Conservation (phyloP, 73 alveolate genomes). For the Diophrys appendiculata region DNA sequence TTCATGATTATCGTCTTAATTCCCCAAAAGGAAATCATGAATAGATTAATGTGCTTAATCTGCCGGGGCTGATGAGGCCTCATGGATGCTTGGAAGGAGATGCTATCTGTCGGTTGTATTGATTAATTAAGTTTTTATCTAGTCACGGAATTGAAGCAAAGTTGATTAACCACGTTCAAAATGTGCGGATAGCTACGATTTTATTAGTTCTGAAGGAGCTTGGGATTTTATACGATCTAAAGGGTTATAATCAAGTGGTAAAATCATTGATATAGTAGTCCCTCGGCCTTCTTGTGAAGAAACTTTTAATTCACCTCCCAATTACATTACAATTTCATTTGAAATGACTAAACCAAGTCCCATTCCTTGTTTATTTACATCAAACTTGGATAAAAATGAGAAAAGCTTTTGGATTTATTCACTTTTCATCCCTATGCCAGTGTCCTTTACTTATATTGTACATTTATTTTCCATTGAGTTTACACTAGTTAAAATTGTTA, state of each 20-base stretch:
- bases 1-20: too few species aligned
- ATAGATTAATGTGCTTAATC: too few species aligned
- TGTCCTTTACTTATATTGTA: neutral
- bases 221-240: neutral
- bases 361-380: neutral
- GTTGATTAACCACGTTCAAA: neutral
- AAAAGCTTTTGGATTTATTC: too few species aligned
- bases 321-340: neutral
- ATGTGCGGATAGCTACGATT: neutral
- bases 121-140: too few species aligned
- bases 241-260: neutral
- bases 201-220: neutral
- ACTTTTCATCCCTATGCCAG: neutral
- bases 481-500: too few species aligned
- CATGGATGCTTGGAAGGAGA: neutral
- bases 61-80: too few species aligned
- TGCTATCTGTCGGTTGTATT: too few species aligned
- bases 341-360: neutral
- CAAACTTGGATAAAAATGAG: neutral
- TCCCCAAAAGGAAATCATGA: too few species aligned
- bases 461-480: neutral
- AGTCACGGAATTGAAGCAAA: too few species aligned
- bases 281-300: neutral
- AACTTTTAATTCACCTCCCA: neutral
- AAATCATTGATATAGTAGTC: neutral